Evolutionary conservation across 306 rosid genomes (phyloP).

Genomic region (Arachis stenosperma): DNA sequence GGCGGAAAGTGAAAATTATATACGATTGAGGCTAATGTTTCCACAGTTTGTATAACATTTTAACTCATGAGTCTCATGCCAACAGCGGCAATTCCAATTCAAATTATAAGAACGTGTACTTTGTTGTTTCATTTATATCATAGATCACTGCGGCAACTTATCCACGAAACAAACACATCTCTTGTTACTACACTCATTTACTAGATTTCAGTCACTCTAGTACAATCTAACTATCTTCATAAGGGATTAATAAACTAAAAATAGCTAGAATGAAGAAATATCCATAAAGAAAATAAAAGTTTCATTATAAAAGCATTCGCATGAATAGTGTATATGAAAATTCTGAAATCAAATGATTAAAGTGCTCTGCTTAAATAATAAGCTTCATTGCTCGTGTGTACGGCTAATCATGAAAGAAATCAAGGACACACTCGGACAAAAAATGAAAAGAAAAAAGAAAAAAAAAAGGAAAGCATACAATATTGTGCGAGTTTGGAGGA

Average conservation of each 20-base stretch:
- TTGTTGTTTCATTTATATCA: not conserved
- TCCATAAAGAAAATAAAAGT: too few relatives aligned
- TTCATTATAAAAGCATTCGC: not conserved
- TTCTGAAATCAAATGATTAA: not conserved
- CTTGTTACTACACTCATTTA: too few relatives aligned
- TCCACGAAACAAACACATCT: too few relatives aligned
- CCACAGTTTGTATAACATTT: not conserved
- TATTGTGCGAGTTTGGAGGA: not conserved
- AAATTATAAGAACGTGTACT: not conserved
- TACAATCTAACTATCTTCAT: too few relatives aligned
- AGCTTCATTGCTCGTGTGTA: not conserved
- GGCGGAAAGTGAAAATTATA: not conserved
- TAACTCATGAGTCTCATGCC: not conserved
- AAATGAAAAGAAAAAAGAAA: too few relatives aligned
- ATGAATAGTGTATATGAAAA: not conserved
- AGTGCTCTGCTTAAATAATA: not conserved
- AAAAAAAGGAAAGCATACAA: not conserved
- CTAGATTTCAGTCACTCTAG: too few relatives aligned
- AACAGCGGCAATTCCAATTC: slow-evolving; percentile 6
- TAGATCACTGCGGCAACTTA: not conserved
- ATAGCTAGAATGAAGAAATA: too few relatives aligned
- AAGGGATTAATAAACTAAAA: too few relatives aligned
- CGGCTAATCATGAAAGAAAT: not conserved
- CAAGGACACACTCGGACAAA: not conserved
- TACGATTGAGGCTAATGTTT: slow-evolving; percentile 5